Conservation (phyloP, 2,329 filamentous ascomycete species). For the Xylariaceae sp. region DNA sequence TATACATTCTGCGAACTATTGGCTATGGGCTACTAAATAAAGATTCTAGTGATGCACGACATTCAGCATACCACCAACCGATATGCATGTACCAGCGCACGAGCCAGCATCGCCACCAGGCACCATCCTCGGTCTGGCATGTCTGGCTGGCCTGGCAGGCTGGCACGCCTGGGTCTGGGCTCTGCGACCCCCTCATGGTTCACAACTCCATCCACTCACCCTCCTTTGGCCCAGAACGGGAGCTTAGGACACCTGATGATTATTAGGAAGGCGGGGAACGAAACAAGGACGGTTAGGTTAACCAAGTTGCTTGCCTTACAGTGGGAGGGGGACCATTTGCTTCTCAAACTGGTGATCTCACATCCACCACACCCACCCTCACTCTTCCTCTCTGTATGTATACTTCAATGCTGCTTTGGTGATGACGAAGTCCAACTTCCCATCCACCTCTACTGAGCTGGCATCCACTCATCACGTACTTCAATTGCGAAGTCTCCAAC, state of each 20-base stretch:
- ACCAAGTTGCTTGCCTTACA: constrained; percentile 3
- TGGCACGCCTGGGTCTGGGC: constrained; percentile 1
- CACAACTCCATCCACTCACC: constrained; percentile 7
- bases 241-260: constrained; percentile 16
- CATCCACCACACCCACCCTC: not conserved
- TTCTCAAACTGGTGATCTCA: constrained; percentile 12
- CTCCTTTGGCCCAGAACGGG: constrained; percentile 14
- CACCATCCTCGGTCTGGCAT: not conserved
- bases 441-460: not conserved
- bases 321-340: constrained; percentile 8
- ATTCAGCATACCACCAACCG: not conserved
- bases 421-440: not conserved
- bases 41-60: not conserved
- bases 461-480: not conserved
- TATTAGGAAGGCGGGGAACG: constrained; percentile 10
- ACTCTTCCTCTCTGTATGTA: not conserved
- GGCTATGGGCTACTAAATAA: not conserved
- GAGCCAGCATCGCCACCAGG: not conserved
- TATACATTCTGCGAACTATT: not conserved
- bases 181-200: not conserved
- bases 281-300: constrained; percentile 1
- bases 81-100: not conserved
- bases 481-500: not conserved
- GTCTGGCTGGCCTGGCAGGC: not conserved
- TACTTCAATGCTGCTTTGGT: not conserved